phyloP scores from a whole-genome alignment of 345 rosid genomes.

The Heritiera littoralis region DNA sequence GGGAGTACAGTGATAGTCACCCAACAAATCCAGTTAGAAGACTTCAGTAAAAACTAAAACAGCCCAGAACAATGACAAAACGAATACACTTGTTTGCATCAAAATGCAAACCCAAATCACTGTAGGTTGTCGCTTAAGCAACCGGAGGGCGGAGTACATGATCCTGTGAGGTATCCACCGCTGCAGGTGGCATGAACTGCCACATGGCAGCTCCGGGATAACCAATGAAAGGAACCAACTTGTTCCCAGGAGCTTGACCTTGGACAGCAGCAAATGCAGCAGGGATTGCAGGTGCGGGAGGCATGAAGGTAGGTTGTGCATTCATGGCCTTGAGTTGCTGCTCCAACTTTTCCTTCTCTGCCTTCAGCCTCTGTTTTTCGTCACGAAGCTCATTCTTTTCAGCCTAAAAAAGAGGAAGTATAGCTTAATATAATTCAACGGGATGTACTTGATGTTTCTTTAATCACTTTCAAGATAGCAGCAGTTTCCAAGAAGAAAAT shows the following conservation, averaged over 20 bases:
- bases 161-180: constrained; percentile 93
- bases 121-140: constrained; percentile 43
- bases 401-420: constrained; percentile 38
- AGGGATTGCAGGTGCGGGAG: constrained; percentile 57
- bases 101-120: constrained; percentile 42
- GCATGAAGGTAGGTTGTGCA: constrained; percentile 67
- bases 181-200: constrained; percentile 98
- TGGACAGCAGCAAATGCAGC: constrained; percentile 72
- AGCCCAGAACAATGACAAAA: constrained; percentile 41
- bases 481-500: background rate
- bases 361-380: constrained; percentile 67
- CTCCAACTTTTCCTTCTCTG: constrained; percentile 69
- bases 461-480: background rate
- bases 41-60: constrained; percentile 38
- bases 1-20: constrained; percentile 29
- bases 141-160: constrained; percentile 94
- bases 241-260: constrained; percentile 85
- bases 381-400: constrained; percentile 88
- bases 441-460: background rate
- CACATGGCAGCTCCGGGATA: constrained; percentile 99
- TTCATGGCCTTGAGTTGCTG: constrained; percentile 64
- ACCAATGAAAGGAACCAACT: constrained; percentile 82
- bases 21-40: constrained; percentile 51
- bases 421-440: no score
- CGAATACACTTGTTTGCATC: constrained; percentile 41